Evolutionary conservation across 352 stramenopile species (phyloP).

Genomic region (Pythium rhizo-oryzae): DNA sequence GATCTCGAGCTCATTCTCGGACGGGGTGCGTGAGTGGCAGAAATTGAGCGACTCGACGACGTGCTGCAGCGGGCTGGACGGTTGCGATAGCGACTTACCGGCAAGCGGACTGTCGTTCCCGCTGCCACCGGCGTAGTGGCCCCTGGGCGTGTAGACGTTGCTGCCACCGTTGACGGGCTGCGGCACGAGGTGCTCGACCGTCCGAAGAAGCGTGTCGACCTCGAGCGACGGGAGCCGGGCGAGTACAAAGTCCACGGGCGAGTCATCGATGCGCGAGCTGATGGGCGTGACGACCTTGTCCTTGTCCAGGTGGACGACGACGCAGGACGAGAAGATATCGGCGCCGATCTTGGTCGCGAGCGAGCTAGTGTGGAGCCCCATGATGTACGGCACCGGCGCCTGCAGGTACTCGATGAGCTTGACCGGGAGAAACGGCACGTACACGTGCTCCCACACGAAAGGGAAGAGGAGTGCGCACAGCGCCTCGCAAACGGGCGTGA

Average conservation of each 20-base stretch:
- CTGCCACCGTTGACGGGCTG: slow-evolving; percentile 29
- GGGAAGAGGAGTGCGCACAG: slow-evolving; percentile 81
- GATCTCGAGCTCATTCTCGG: slow-evolving; percentile 57
- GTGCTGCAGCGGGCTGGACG: slow-evolving; percentile 22
- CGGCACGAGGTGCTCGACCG: slow-evolving; percentile 46
- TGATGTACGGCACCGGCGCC: slow-evolving; percentile 84
- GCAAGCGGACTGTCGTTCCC: slow-evolving; percentile 1
- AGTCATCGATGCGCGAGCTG: slow-evolving; percentile 50
- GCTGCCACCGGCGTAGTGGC: neutral
- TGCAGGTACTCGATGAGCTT: slow-evolving; percentile 87
- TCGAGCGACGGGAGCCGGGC: slow-evolving; percentile 49
- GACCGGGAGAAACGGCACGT: slow-evolving; percentile 82
- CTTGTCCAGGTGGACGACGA: slow-evolving; percentile 85
- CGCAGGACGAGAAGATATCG: slow-evolving; percentile 80
- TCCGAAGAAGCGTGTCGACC: slow-evolving; percentile 40
- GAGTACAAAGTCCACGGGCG: slow-evolving; percentile 58
- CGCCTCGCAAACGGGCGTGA: slow-evolving; percentile 82
- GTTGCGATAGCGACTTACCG: neutral
- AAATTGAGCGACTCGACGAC: slow-evolving; percentile 30
- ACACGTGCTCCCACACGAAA: slow-evolving; percentile 87
- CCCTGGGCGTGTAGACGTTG: neutral
- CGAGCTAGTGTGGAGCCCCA: slow-evolving; percentile 84
- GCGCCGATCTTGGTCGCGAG: slow-evolving; percentile 68
- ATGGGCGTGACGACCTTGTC: slow-evolving; percentile 82
- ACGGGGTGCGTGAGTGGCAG: neutral